Percentiles rank a stretch among this genome's conserved stretches.
These are phyloP conservation scores for Fusarium proliferatum DNA, from an alignment of 2,329 filamentous ascomycete species.

Conservation along the genomic window DNA sequence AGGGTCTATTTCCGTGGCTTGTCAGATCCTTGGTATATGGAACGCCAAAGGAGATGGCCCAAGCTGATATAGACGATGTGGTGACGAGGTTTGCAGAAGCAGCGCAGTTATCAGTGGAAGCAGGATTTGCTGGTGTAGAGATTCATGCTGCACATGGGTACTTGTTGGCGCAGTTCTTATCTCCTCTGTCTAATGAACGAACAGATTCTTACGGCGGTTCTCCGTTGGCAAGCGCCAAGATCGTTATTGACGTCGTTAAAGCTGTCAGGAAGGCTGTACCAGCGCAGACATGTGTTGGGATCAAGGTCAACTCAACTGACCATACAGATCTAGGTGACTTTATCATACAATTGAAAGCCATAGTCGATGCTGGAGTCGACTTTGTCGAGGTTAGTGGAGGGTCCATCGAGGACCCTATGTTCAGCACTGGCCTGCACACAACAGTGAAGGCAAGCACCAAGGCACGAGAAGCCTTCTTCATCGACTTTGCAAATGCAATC, in stretches of 20 bases:
- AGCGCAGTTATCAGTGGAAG: not conserved
- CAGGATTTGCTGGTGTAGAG: not conserved
- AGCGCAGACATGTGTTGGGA: not conserved
- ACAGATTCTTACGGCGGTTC: not conserved
- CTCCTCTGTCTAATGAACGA: not conserved
- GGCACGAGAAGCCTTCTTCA: not conserved
- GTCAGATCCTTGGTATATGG: not conserved
- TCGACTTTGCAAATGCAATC: not conserved
- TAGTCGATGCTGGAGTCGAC: not conserved
- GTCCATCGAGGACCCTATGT: not conserved
- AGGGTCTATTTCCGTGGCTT: not conserved
- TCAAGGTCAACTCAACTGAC: conserved; percentile 2
- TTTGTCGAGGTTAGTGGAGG: conserved; percentile 10
- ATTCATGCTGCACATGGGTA: conserved; percentile 8
- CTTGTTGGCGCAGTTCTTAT: not conserved
- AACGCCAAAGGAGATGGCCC: not conserved
- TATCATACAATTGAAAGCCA: not conserved
- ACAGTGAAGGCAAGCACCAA: not conserved
- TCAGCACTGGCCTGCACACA: not conserved
- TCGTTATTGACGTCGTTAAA: not conserved
- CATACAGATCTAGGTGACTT: not conserved
- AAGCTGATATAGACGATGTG: not conserved
- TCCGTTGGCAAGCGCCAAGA: not conserved
- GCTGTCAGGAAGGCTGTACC: not conserved
- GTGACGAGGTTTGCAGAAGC: not conserved